Evolutionary conservation across 148 eudicot genomes (phyloP), one percentile per base, ranked within the genome.

Genomic region (Camellia japonica): DNA sequence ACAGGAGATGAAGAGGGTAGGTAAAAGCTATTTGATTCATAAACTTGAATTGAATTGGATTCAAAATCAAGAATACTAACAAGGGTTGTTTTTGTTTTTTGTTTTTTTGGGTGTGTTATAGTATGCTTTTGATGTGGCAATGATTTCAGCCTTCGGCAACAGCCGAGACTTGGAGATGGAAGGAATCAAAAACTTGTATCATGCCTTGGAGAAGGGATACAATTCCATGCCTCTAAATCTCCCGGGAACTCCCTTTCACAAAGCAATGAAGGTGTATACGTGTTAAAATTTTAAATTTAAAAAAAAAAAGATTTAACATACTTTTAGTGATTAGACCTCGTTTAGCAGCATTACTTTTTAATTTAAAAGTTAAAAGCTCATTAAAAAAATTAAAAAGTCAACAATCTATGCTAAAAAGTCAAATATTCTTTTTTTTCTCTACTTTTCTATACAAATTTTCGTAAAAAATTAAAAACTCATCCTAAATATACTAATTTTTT

Each of bases 61-160:
- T 13, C 3, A 9, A 59, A 59, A 59, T 16, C 41, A 30, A 66
- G 11, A 16, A n/a, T 47, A 20, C 46, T 79, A 71, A 30, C 1
- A 79, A 79, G 55, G 38, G 43, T 65, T 14, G 19, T 76, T 9
- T 59, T 1, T 62, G 9, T 47, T 18, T 3, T 68, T 3, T 1
- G 52, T 51, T 20, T 43, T 70, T 9, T 62, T 44, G 12, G 52
- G 42, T 65, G 55, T 52, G 30, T 61, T 54, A 63, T 79, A 94
- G 98, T 94, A 88, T 81, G 92, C 98, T n/a, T 95, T 93, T 55
- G 91, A 90, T 15, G 97, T 95, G 83, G 98, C 98, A 8, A 84
- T 92, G 86, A 83, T 89, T n/a, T 88, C 93, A 20, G 90, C 86
- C 6, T 89, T 95, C 15, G 98, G 98, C n/a, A 74, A 86, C 56